phyloP scores from a whole-genome alignment of 495 filamentous ascomycete genomes.

The Annulohypoxylon bovei region DNA sequence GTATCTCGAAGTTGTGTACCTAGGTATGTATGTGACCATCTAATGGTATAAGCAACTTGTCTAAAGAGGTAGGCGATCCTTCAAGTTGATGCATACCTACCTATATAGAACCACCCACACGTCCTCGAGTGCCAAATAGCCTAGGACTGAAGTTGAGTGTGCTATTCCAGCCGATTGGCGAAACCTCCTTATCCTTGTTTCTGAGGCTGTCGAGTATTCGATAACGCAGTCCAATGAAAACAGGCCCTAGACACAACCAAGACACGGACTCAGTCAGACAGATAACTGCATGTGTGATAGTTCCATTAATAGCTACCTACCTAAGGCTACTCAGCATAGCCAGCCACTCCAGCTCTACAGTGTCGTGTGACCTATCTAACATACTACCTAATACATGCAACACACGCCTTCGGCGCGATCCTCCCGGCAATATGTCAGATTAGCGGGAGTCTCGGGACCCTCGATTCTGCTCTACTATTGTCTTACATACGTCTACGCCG shows the following conservation, averaged over 20 bases:
- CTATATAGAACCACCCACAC: neutral
- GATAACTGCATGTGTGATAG: neutral
- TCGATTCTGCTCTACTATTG: neutral
- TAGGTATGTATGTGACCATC: too few relatives aligned
- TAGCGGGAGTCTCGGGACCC: slow-evolving; percentile 1
- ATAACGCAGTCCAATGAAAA: neutral
- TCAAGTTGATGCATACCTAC: neutral
- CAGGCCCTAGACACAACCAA: neutral
- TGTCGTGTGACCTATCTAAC: neutral
- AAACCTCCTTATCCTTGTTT: neutral
- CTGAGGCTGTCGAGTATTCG: neutral
- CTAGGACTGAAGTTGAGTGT: neutral
- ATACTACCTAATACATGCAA: neutral
- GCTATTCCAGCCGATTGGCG: neutral
- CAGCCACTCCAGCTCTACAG: neutral
- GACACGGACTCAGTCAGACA: neutral
- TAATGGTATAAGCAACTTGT: neutral
- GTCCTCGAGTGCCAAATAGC: neutral
- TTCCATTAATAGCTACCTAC: slow-evolving; percentile 1
- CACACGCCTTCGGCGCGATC: neutral
- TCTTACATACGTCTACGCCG: slow-evolving; percentile 11
- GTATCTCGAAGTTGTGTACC: neutral
- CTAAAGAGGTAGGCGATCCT: neutral
- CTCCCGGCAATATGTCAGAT: neutral
- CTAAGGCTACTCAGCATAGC: neutral